Evolutionary conservation across 2,329 filamentous ascomycete genomes (phyloP).

Genomic region (Neocucurbitaria cava): DNA sequence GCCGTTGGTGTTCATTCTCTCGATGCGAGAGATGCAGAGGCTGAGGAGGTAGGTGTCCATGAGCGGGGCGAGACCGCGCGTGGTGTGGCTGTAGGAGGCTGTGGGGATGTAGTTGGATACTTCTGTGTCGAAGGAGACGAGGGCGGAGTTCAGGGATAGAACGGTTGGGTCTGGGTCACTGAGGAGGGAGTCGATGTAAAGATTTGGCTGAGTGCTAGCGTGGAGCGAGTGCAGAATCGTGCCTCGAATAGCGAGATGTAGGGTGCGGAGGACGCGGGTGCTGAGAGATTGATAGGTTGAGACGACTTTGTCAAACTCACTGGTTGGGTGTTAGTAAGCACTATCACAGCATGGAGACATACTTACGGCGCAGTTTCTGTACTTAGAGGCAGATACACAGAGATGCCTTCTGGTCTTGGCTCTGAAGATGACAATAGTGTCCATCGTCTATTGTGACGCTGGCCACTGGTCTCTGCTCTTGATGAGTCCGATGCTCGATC

Average conservation of each 20-base stretch:
- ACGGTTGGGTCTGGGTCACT: slow-evolving; percentile 81
- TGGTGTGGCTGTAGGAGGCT: slow-evolving; percentile 74
- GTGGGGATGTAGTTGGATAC: slow-evolving; percentile 74
- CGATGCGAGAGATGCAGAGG: slow-evolving; percentile 69
- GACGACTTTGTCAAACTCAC: slow-evolving; percentile 86
- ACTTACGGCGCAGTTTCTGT: slow-evolving; percentile 79
- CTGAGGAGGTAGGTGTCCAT: slow-evolving; percentile 79
- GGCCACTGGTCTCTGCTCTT: slow-evolving; percentile 52
- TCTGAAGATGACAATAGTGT: slow-evolving; percentile 69
- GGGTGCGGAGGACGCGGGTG: slow-evolving; percentile 77
- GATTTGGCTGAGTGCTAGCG: slow-evolving; percentile 54
- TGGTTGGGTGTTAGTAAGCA: slow-evolving; percentile 43
- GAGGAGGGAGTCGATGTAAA: slow-evolving; percentile 69
- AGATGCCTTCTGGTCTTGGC: slow-evolving; percentile 63
- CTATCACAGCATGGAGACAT: not conserved
- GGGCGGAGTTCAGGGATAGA: slow-evolving; percentile 79
- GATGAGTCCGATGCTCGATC: slow-evolving; percentile 73
- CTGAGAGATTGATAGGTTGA: slow-evolving; percentile 83
- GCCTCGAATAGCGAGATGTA: slow-evolving; percentile 88
- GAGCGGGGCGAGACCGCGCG: slow-evolving; percentile 75
- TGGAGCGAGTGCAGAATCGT: slow-evolving; percentile 82
- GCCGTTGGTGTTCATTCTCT: slow-evolving; percentile 83
- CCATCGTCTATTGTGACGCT: slow-evolving; percentile 75
- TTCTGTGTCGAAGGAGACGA: slow-evolving; percentile 88
- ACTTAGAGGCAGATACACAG: slow-evolving; percentile 87